Conservation (phyloP, 2,329 filamentous ascomycete species). For the Ophiostoma montium region DNA sequence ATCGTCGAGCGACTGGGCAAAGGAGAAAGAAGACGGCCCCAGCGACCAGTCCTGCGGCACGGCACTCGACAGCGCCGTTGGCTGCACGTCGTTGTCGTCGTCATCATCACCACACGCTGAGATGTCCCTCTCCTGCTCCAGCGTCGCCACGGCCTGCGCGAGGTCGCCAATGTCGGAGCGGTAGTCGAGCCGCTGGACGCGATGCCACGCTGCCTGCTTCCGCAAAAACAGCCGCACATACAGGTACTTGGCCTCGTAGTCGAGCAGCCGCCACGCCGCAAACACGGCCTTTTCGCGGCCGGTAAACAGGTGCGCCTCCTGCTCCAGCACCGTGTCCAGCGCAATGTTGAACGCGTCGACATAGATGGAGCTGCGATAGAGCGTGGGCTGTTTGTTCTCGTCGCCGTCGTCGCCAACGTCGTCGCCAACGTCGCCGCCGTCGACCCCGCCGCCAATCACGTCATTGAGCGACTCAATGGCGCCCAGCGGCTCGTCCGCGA, state of each 20-base stretch:
- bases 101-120: slow-evolving; percentile 26
- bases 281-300: slow-evolving; percentile 67
- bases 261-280: slow-evolving; percentile 53
- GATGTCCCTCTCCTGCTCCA: slow-evolving; percentile 46
- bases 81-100: background rate
- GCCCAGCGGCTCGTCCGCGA: background rate
- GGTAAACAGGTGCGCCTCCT: slow-evolving; percentile 80
- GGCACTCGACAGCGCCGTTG: background rate
- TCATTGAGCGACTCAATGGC: slow-evolving; percentile 9
- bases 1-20: slow-evolving; percentile 65
- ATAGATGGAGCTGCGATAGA: slow-evolving; percentile 75
- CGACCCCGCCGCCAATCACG: slow-evolving; percentile 1
- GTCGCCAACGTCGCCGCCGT: background rate
- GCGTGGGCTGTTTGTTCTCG: slow-evolving; percentile 38
- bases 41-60: slow-evolving; percentile 31
- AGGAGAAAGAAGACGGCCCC: slow-evolving; percentile 50
- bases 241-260: slow-evolving; percentile 84
- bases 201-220: slow-evolving; percentile 86
- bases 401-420: background rate
- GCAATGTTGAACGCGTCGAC: slow-evolving; percentile 95
- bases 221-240: slow-evolving; percentile 88
- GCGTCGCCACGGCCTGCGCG: slow-evolving; percentile 44
- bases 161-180: slow-evolving; percentile 71
- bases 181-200: slow-evolving; percentile 63
- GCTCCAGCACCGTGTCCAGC: slow-evolving; percentile 73